These are phyloP conservation scores for Penicillium concentricum DNA, from an alignment of 2,329 filamentous ascomycete species.

Conservation along the genomic window DNA sequence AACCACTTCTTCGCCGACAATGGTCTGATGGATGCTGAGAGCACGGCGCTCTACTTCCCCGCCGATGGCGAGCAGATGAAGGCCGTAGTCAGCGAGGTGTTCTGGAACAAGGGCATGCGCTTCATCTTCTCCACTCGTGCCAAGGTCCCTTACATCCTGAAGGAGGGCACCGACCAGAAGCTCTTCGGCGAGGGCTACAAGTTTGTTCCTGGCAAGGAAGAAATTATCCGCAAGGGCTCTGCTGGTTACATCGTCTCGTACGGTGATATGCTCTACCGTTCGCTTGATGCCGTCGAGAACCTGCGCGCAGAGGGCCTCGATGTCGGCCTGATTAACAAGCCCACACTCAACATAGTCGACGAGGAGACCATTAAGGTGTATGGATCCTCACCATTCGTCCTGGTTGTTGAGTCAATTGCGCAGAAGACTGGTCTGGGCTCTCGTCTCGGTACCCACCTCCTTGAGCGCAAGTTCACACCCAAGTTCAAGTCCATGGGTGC, in stretches of 20 bases:
- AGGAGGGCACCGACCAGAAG: slow-evolving; percentile 36
- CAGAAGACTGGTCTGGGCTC: slow-evolving; percentile 44
- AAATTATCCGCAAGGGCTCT: slow-evolving; percentile 37
- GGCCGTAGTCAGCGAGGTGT: slow-evolving; percentile 37
- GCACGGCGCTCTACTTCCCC: slow-evolving; percentile 40
- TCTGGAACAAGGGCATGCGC: slow-evolving; percentile 39
- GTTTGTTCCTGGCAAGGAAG: slow-evolving; percentile 40
- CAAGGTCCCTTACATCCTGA: slow-evolving; percentile 40
- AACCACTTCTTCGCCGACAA: slow-evolving; percentile 45
- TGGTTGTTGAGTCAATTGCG: slow-evolving; percentile 40
- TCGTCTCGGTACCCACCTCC: slow-evolving; percentile 36
- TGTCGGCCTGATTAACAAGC: slow-evolving; percentile 42
- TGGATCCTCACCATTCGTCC: slow-evolving; percentile 37
- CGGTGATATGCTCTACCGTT: slow-evolving; percentile 44
- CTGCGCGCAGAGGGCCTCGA: slow-evolving; percentile 38
- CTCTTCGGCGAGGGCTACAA: slow-evolving; percentile 39
- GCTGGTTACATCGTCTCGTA: slow-evolving; percentile 41
- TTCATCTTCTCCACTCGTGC: slow-evolving; percentile 42
- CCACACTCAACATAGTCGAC: slow-evolving; percentile 41
- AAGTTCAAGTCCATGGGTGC: slow-evolving; percentile 41
- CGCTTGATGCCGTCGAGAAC: slow-evolving; percentile 40
- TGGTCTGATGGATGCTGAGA: slow-evolving; percentile 38
- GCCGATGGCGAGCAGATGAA: slow-evolving; percentile 45
- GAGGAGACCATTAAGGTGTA: slow-evolving; percentile 40
- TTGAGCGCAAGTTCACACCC: slow-evolving; percentile 39